Base-by-base conservation (phyloP, 2,329 filamentous ascomycete genomes). In the Colletotrichum eleusines region DNA sequence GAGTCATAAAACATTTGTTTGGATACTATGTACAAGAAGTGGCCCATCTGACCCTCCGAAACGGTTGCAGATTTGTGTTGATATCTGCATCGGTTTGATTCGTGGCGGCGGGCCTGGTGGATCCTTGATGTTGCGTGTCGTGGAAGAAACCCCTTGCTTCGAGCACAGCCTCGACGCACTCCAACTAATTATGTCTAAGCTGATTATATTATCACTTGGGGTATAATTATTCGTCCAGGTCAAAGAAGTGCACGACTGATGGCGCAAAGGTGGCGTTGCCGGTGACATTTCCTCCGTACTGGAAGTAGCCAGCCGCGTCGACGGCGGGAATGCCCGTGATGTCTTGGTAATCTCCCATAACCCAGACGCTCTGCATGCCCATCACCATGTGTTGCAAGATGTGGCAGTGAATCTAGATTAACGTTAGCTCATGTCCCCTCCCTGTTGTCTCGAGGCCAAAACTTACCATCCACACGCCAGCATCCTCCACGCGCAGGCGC, bases 311-410 rank as follows among this genome's bases (percentile, higher is more conserved):
- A 9, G 72, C 71, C 14, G 81, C 77, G 59, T 82, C 66, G n/a
- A 79, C 0, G 79, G 79, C 12, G 77, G 59, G 11, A 80, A 75
- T 38, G 63, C 72, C 51, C 14, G 66, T 5, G 18, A 75, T 74
- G 14, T 76, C 73, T 1, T 67, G 60, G 4, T 72, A 73, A 54
- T 78, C 73, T 7, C 78, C 78, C 73, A 76, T 75, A 6, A 76
- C 67, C 75, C 74, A 75, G 20, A 77, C 72, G 16, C 66, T 76
- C 42, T 74, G 63, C 83, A 80, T 78, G 74, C 84, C 86, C 87
- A 89, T 89, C 23, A 87, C 78, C 83, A 88, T 87, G 75, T 90
- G 88, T 64, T 85, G 84, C 60, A 87, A 73, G 20, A 87, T 84
- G 76, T 90, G 88, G 72, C 88, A 90, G 76, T 90, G 88, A 72